A percentile compares a stretch with the other conserved stretches of the same genome.
Evolutionary conservation across 2,329 filamentous ascomycete genomes (phyloP).

Genomic region (Xylaria arbuscula): DNA sequence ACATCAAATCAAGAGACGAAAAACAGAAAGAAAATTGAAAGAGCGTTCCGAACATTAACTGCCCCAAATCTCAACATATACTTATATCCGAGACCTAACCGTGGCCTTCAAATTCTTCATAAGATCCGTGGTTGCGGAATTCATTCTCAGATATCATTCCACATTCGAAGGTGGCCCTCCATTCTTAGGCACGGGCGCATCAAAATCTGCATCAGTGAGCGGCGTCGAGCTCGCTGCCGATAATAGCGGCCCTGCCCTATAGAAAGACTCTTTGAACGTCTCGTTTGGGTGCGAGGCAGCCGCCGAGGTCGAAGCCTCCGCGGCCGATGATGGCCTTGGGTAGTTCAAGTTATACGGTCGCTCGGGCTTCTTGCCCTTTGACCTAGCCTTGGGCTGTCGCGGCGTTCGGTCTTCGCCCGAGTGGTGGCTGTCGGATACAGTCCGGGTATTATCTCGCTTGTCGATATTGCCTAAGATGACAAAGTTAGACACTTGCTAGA

Average conservation of each 20-base stretch:
- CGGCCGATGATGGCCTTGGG: neutral
- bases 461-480: constrained; percentile 16
- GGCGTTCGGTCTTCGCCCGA: neutral
- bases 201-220: neutral
- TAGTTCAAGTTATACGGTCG: neutral
- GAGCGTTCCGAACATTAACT: neutral
- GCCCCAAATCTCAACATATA: neutral
- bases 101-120: neutral
- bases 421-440: neutral
- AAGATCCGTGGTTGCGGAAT: too few species aligned
- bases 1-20: neutral
- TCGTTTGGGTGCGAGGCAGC: neutral
- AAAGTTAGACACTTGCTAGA: neutral
- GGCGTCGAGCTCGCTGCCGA: neutral
- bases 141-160: constrained; percentile 4
- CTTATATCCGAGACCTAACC: neutral
- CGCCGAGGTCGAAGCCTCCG: constrained; percentile 14
- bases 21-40: neutral
- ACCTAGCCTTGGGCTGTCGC: neutral
- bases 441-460: neutral
- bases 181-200: neutral
- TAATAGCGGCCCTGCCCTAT: constrained; percentile 6
- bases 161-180: neutral
- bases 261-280: constrained; percentile 19
- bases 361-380: constrained; percentile 28